These are phyloP conservation scores for Phellinidium pouzarii DNA, from an alignment of 1,284 basidiomycete species.

Conservation along the genomic window DNA sequence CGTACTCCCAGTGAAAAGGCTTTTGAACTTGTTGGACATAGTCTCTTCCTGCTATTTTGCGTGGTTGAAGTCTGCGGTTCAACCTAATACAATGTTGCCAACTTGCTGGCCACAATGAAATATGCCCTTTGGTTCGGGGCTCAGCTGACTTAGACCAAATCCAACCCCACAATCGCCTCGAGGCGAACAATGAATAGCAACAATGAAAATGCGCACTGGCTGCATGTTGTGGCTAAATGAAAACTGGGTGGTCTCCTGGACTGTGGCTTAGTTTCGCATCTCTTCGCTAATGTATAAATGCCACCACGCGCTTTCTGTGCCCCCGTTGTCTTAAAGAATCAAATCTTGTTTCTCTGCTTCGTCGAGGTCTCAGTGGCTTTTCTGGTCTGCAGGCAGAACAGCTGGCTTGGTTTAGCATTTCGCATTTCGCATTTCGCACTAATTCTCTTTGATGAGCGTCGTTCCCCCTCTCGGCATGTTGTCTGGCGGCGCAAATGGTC, in stretches of 20 bases:
- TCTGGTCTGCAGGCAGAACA: neutral
- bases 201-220: neutral
- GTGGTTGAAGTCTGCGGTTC: too few species aligned
- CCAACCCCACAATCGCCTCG: neutral
- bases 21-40: neutral
- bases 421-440: neutral
- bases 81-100: too few species aligned
- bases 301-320: neutral
- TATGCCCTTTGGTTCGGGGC: neutral
- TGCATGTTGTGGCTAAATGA: neutral
- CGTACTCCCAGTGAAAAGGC: neutral
- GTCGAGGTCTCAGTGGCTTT: neutral
- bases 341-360: neutral
- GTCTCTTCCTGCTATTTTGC: neutral
- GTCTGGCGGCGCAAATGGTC: neutral
- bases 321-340: constrained; percentile 2
- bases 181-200: neutral
- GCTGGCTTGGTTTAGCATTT: neutral
- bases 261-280: neutral
- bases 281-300: neutral
- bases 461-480: neutral
- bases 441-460: constrained; percentile 1
- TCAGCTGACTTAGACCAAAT: neutral
- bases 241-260: neutral
- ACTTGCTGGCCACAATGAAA: neutral